phyloP scores from a whole-genome alignment of 495 filamentous ascomycete genomes.

The Penicillium coprophilum region DNA sequence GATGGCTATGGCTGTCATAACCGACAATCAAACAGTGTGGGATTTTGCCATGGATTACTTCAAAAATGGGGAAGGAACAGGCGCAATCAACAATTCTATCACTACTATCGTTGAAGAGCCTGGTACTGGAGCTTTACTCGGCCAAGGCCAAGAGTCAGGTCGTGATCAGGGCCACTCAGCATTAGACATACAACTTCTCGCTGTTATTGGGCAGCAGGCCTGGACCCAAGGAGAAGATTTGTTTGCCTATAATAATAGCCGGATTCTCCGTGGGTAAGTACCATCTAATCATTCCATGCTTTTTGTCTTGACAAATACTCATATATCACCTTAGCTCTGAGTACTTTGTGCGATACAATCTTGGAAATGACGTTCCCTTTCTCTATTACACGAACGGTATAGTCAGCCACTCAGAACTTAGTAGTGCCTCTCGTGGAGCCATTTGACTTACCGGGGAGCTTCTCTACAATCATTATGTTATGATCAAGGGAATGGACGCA shows the following conservation, averaged over 20 bases:
- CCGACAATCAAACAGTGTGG: constrained; percentile 37
- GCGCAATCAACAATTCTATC: constrained; percentile 31
- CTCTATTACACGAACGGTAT: not conserved
- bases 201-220: constrained; percentile 4
- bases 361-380: constrained; percentile 37
- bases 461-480: not conserved
- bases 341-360: constrained; percentile 57
- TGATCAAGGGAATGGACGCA: not conserved
- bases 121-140: constrained; percentile 15
- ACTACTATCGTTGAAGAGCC: constrained; percentile 24
- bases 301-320: not conserved
- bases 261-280: constrained; percentile 5
- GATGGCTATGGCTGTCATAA: constrained; percentile 34
- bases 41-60: constrained; percentile 32
- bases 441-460: not conserved
- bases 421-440: not conserved
- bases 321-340: constrained; percentile 50
- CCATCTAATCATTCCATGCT: not conserved
- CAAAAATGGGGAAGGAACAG: constrained; percentile 32
- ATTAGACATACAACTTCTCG: not conserved
- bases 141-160: constrained; percentile 37
- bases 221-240: constrained; percentile 5
- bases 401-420: not conserved
- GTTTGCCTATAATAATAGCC: not conserved
- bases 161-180: constrained; percentile 37